Conservation (phyloP, 805 yeast genomes). For the Hanseniaspora taiwanica region DNA sequence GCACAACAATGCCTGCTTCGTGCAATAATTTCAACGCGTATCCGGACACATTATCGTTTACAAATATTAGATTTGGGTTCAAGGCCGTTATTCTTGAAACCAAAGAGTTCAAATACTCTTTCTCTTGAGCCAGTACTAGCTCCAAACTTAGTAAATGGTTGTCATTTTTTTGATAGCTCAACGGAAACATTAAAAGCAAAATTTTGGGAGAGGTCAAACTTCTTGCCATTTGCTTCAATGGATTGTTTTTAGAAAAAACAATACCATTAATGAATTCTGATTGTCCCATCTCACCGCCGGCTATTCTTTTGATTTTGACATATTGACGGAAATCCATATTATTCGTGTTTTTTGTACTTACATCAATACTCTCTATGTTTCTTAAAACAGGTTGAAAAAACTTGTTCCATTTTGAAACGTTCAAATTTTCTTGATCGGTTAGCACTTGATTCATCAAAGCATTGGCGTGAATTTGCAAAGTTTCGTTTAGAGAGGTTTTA, state of each 20-base stretch:
- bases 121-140: constrained; percentile 76
- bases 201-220: constrained; percentile 56
- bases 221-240: constrained; percentile 66
- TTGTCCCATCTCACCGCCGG: constrained; percentile 57
- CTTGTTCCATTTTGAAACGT: constrained; percentile 43
- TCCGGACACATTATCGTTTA: constrained; percentile 72
- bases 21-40: constrained; percentile 60
- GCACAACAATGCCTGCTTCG: constrained; percentile 68
- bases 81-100: constrained; percentile 67
- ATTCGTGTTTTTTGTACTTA: constrained; percentile 50
- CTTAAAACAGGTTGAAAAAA: constrained; percentile 38
- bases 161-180: constrained; percentile 68
- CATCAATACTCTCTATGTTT: constrained; percentile 44
- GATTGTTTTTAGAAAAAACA: constrained; percentile 72
- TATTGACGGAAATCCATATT: constrained; percentile 79
- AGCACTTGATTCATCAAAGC: constrained; percentile 45
- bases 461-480: constrained; percentile 31
- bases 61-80: constrained; percentile 65
- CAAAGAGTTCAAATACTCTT: constrained; percentile 68
- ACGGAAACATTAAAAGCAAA: constrained; percentile 73
- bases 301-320: constrained; percentile 70
- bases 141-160: constrained; percentile 73
- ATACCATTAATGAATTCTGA: constrained; percentile 61
- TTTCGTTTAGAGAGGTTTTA: constrained; percentile 24
- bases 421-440: constrained; percentile 40